phyloP scores from a whole-genome alignment of 2,329 filamentous ascomycete genomes.

The Pezicula radicicola region DNA sequence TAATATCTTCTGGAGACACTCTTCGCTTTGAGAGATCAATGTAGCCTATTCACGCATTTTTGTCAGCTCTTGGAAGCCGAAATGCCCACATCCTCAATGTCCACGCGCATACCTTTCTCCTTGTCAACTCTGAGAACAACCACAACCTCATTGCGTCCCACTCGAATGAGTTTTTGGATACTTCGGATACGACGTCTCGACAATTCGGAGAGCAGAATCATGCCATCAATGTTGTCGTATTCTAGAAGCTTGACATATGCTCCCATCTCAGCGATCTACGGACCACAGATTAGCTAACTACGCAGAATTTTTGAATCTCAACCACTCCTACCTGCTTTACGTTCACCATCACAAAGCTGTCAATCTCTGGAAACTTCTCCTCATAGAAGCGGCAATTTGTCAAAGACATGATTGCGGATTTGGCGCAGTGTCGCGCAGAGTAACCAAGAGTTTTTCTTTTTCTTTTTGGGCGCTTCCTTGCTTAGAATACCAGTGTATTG shows the following conservation, averaged over 20 bases:
- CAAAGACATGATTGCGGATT: slow-evolving; percentile 77
- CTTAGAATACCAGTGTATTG: not conserved
- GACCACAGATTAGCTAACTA: not conserved
- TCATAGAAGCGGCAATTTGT: slow-evolving; percentile 97
- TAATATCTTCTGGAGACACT: slow-evolving; percentile 94
- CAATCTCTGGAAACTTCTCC: slow-evolving; percentile 96
- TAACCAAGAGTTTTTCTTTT: not conserved
- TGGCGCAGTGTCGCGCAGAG: slow-evolving; percentile 16
- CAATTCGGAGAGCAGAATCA: slow-evolving; percentile 97
- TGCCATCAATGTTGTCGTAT: slow-evolving; percentile 99
- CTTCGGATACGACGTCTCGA: slow-evolving; percentile 96
- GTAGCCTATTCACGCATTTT: slow-evolving; percentile 57
- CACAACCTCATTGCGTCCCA: slow-evolving; percentile 97
- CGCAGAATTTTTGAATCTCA: not conserved
- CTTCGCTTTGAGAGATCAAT: slow-evolving; percentile 98
- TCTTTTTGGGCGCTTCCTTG: slow-evolving; percentile 14
- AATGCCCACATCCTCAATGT: slow-evolving; percentile 5
- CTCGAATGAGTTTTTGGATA: slow-evolving; percentile 98
- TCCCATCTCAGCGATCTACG: slow-evolving; percentile 97
- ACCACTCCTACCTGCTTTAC: slow-evolving; percentile 79
- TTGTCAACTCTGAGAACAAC: slow-evolving; percentile 98
- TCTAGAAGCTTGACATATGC: slow-evolving; percentile 99
- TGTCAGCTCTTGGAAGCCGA: slow-evolving; percentile 6
- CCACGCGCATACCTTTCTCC: slow-evolving; percentile 72
- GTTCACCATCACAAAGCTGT: slow-evolving; percentile 99